phyloP scores from a whole-genome alignment of 768 basidiomycete species.

The Mycena alexandri region DNA sequence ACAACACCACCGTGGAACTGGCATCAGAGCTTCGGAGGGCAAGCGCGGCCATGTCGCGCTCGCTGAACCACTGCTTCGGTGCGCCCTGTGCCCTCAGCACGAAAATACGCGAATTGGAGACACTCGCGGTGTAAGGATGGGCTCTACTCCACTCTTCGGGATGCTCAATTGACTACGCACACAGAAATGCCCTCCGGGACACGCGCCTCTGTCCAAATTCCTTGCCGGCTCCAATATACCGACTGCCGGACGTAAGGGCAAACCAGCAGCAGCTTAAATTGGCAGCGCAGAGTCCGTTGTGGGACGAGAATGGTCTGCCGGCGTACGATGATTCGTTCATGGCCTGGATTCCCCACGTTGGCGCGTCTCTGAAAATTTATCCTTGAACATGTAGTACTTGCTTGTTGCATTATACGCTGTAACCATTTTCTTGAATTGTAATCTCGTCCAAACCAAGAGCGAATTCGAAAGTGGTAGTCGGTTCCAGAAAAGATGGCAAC shows the following conservation, averaged over 20 bases:
- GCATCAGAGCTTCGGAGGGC: conserved; percentile 73
- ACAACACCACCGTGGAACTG: conserved; percentile 74
- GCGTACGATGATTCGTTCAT: conserved; percentile 70
- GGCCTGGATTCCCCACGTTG: conserved; percentile 65
- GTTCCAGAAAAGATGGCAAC: conserved; percentile 23
- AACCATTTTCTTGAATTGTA: conserved; percentile 4
- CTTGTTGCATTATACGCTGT: no score
- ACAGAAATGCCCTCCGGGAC: conserved; percentile 24
- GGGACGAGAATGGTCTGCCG: conserved; percentile 45
- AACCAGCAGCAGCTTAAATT: conserved; percentile 37
- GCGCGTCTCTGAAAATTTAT: not conserved
- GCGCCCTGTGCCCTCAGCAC: conserved; percentile 48
- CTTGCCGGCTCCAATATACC: not conserved
- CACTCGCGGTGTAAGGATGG: conserved; percentile 9
- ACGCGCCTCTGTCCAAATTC: not conserved
- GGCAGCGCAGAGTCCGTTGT: conserved; percentile 33
- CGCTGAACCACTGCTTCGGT: conserved; percentile 55
- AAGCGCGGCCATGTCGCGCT: conserved; percentile 64
- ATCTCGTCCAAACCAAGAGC: not conserved
- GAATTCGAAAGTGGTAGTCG: not conserved
- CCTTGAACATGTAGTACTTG: not conserved
- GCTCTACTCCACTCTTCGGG: not conserved
- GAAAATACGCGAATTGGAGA: conserved; percentile 27
- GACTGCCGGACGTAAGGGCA: conserved; percentile 29
- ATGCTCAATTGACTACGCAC: conserved; percentile 21